Conservation (phyloP, 306 rosid genomes). For the Vigna trinervia region DNA sequence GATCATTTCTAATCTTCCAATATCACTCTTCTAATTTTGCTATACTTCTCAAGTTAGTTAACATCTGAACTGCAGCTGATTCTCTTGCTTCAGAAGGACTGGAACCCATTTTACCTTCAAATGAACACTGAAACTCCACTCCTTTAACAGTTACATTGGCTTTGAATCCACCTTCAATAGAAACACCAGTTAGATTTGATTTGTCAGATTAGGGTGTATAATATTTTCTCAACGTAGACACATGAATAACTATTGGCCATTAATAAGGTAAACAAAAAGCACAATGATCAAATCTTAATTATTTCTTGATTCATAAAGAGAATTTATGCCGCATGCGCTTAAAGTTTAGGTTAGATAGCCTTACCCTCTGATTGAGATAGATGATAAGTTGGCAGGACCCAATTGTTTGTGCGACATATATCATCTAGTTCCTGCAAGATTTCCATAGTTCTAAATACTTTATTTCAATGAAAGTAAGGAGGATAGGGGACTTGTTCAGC, state of each 20-base stretch:
- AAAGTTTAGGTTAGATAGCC: constrained; percentile 26
- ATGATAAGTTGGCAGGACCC: constrained; percentile 63
- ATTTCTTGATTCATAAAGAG: neutral
- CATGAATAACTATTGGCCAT: neutral
- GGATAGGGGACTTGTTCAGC: constrained; percentile 8
- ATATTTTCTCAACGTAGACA: constrained; percentile 42
- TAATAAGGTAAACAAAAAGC: constrained; percentile 15
- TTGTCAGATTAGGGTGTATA: constrained; percentile 39
- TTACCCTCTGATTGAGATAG: constrained; percentile 50
- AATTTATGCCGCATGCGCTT: neutral
- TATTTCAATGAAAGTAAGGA: constrained; percentile 25
- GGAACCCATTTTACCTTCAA: constrained; percentile 44
- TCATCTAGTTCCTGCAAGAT: constrained; percentile 53
- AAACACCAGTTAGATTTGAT: constrained; percentile 19
- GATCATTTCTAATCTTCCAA: constrained; percentile 29
- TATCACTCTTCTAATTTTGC: constrained; percentile 29
- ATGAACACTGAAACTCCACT: constrained; percentile 55
- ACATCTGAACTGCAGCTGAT: constrained; percentile 62
- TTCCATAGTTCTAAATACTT: constrained; percentile 16
- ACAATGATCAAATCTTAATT: constrained; percentile 5
- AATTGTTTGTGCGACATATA: constrained; percentile 50
- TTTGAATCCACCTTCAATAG: constrained; percentile 67
- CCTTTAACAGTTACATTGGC: constrained; percentile 64
- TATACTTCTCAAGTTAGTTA: constrained; percentile 40
- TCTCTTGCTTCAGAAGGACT: constrained; percentile 56